phyloP scores from a whole-genome alignment of 768 basidiomycete species.

The Erythrobasidium yunnanense region DNA sequence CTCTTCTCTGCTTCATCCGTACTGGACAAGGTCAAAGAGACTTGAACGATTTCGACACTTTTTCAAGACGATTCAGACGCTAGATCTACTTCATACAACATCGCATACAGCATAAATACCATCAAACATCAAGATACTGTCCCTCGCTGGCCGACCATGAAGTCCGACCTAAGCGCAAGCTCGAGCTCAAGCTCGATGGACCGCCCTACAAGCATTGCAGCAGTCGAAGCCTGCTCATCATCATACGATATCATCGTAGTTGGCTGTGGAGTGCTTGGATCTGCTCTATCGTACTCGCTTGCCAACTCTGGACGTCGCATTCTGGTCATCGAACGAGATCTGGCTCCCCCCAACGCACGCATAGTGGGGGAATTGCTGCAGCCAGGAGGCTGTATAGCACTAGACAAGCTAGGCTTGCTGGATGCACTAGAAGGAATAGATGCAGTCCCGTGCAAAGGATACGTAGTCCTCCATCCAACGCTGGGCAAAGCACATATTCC shows the following conservation, averaged over 20 bases:
- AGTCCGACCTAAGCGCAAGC: no score
- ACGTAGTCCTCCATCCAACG: constrained; percentile 62
- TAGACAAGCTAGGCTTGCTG: constrained; percentile 66
- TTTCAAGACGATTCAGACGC: no score
- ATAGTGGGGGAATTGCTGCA: constrained; percentile 96
- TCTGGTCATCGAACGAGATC: constrained; percentile 77
- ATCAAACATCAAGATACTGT: no score
- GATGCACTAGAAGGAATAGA: constrained; percentile 74
- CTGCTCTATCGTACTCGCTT: constrained; percentile 73
- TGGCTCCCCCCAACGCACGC: constrained; percentile 73
- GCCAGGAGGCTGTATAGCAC: constrained; percentile 71
- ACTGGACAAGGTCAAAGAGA: no score
- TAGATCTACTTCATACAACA: no score
- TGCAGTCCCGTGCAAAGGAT: constrained; percentile 69
- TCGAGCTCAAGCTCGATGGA: not conserved
- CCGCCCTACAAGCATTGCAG: constrained; percentile 14
- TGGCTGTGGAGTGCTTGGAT: constrained; percentile 84
- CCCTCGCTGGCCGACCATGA: no score
- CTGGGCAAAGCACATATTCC: constrained; percentile 67
- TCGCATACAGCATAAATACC: no score
- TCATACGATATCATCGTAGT: constrained; percentile 56
- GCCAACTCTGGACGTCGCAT: constrained; percentile 56
- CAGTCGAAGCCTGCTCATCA: not conserved
- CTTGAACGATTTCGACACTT: no score
- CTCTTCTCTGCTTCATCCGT: not conserved